Base-by-base conservation (phyloP, 306 rosid genomes). In the Glycine latifolia region DNA sequence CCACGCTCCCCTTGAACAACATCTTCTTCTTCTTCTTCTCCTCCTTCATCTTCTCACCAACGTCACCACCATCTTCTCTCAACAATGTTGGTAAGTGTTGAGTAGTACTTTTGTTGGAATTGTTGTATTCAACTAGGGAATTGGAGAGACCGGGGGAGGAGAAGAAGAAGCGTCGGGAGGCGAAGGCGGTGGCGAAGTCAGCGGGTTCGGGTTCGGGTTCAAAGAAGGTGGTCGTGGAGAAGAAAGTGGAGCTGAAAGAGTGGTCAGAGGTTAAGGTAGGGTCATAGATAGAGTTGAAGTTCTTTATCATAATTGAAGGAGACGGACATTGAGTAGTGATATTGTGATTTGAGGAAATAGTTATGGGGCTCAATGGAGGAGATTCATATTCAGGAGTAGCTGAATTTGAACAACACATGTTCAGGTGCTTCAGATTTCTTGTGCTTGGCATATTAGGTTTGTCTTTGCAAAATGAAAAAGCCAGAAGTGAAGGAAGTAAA, bases 91-190 rank as follows among this genome's bases (percentile, higher is more conserved):
- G 8, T 0, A 76, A 68, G 14, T 67, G 72, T 1, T 43, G 76
- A 26, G 31, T 26, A 26, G 31, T 26, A 26, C 31, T 26, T 8
- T 9, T 39, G 31, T 56, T 69, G 0, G n/a, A 69, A 8, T 76
- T 65, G 0, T 13, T 87, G 67, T 56, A 56, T 56, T 94, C 84
- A 14, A 89, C 46, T 43, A 96, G 92, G 52, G 99, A 96, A 85
- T 96, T 96, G 61, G 99, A 96, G 61, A 41, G 89, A 37, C 99
- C 98, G 0, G 99, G 99, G 3, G 98, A 83, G 50, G 99, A 85
- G 91, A 96, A 92, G 86, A 96, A 96, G 91, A 96, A 96, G 49
- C 99, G 96, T 17, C 86, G 85, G 47, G 99, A 93, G 71, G 99
- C 92, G 1, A 89, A 92, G 33, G 88, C 99, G 0, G 94, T 80